Evolutionary conservation across 495 filamentous ascomycete genomes (phyloP).

Genomic region (Geoglossum glabrum): DNA sequence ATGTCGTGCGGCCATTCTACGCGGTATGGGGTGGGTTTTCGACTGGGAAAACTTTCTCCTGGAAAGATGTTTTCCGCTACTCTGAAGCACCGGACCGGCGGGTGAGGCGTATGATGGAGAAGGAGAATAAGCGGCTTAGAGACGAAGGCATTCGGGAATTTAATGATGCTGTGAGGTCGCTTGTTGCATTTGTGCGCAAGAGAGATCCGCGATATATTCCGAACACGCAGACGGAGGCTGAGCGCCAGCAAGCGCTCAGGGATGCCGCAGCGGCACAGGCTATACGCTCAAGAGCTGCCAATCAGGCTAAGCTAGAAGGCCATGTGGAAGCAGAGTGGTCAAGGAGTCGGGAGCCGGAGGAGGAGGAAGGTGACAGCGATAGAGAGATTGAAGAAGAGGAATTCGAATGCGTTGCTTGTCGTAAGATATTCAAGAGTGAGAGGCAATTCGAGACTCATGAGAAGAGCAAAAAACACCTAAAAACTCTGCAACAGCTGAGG

Average conservation of each 20-base stretch:
- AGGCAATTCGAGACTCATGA: constrained; percentile 87
- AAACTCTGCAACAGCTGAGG: constrained; percentile 58
- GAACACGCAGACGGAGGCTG: constrained; percentile 50
- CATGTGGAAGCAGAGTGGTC: constrained; percentile 65
- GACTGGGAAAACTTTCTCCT: constrained; percentile 70
- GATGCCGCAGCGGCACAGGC: constrained; percentile 67
- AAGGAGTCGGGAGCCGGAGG: constrained; percentile 27
- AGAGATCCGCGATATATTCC: constrained; percentile 65
- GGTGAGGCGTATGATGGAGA: constrained; percentile 71
- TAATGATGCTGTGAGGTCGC: constrained; percentile 74
- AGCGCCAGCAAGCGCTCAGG: constrained; percentile 62
- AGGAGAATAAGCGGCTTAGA: constrained; percentile 75
- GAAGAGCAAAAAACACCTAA: constrained; percentile 85
- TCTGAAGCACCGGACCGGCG: constrained; percentile 77
- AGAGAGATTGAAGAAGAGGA: constrained; percentile 31
- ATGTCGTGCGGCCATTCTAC: constrained; percentile 65
- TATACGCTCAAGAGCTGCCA: constrained; percentile 60
- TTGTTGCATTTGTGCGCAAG: constrained; percentile 84
- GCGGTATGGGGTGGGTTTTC: constrained; percentile 59
- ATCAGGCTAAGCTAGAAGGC: constrained; percentile 47
- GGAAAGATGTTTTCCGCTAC: constrained; percentile 66
- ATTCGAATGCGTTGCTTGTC: constrained; percentile 81
- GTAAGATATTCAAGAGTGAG: constrained; percentile 85
- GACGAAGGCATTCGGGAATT: constrained; percentile 71
- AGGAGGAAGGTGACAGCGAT: constrained; percentile 23